Evolutionary conservation across 768 basidiomycete genomes (phyloP), one percentile per base, ranked within the genome.

Genomic region (Russula abietina): DNA sequence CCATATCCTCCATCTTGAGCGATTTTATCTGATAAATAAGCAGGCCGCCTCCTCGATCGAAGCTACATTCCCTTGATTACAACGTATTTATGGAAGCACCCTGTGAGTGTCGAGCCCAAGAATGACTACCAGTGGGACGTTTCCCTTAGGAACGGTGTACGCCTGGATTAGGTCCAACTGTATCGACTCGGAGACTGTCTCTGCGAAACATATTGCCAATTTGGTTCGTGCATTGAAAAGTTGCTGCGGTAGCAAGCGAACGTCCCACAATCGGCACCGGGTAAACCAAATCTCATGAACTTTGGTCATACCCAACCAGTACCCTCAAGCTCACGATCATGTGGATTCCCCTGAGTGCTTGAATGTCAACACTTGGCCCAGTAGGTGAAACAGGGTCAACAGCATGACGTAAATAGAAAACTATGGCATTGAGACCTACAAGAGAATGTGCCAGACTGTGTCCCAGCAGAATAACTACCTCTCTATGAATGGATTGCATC

Each of bases 281-380:
- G 88, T 72, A 67, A 91, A 91, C 89, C 90, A 91, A 0, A 91
- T 89, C 65, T 92, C 88, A 52, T 83, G 78, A 3, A 89, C 81
- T 59, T 89, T 75, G 0, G 88, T 89, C 53, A 70, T 46, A 30
- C 28, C 28, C 28, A 30, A 65, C 76, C 71, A 9, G 81, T 73
- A 5, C 84, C 84, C 1, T 73, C 59, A 0, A 68, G 54, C 1
- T 73, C 60, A 0, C 69, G 54, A 32, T 85, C 80, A 0, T 75
- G 70, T 0, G 74, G 70, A 12, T 0, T 77, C 75, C 57, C 26
- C 54, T 16, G 48, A 50, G 14, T 65, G 64, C 36, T 12, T 36
- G 36, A 5, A 36, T 36, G 11, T 2, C 36, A 39, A 38, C 17
- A 17, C 36, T 39, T 39, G 38, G 69, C 62, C 60, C 73, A 76